These are phyloP conservation scores for Cyanidioschyzon merolae DNA, from an alignment of 23 red algal species.

Conservation along the genomic window DNA sequence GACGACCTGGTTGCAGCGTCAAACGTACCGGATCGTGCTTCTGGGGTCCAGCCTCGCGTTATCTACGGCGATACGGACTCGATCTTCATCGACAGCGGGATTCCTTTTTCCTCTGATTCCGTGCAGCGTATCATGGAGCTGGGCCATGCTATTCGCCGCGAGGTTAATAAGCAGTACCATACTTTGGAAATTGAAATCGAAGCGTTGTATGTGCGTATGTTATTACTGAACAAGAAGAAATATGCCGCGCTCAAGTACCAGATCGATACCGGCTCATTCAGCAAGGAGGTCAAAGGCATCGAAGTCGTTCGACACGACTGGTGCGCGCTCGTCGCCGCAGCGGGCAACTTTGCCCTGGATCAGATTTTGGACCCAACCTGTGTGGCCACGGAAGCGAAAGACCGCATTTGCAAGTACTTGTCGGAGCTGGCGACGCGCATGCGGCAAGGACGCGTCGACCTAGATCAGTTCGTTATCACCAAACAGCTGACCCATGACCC, in stretches of 20 bases:
- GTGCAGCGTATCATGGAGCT: slow-evolving; percentile 25
- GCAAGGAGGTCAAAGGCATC: slow-evolving; percentile 88
- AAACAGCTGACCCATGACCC: slow-evolving; percentile 59
- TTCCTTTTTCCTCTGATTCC: neutral
- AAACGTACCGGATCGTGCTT: slow-evolving; percentile 2
- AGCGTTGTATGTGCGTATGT: slow-evolving; percentile 89
- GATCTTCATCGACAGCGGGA: slow-evolving; percentile 73
- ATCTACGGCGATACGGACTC: slow-evolving; percentile 98
- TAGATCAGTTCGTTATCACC: slow-evolving; percentile 75
- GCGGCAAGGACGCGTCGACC: slow-evolving; percentile 34
- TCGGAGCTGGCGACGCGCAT: slow-evolving; percentile 19
- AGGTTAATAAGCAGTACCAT: slow-evolving; percentile 79
- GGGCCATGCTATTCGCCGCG: slow-evolving; percentile 50
- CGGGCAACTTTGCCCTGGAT: slow-evolving; percentile 37
- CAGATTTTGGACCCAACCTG: slow-evolving; percentile 33
- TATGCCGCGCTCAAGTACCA: slow-evolving; percentile 77
- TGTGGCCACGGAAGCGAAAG: slow-evolving; percentile 48
- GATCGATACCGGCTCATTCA: slow-evolving; percentile 36
- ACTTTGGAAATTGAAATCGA: slow-evolving; percentile 97
- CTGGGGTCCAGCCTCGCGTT: slow-evolving; percentile 34
- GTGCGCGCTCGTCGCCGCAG: slow-evolving; percentile 62
- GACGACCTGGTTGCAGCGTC: neutral
- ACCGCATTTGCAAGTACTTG: slow-evolving; percentile 42
- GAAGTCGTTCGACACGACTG: slow-evolving; percentile 97
- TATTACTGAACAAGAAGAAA: slow-evolving; percentile 94